These are phyloP conservation scores for Cadophora malorum DNA, from an alignment of 2,329 filamentous ascomycete species.

Conservation along the genomic window DNA sequence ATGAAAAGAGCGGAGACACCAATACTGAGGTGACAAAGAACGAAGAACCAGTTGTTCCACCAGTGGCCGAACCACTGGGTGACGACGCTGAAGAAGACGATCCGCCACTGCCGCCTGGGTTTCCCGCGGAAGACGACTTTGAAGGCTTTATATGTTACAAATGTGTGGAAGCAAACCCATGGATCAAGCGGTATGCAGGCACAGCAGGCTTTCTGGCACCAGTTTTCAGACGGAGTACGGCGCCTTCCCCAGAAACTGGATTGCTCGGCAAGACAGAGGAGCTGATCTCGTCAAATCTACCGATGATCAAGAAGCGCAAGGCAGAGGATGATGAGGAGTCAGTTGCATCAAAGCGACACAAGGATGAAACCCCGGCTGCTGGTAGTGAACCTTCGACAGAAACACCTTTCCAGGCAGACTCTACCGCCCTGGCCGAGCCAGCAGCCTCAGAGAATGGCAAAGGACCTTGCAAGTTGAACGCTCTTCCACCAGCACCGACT, in stretches of 20 bases:
- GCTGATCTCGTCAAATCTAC: constrained; percentile 27
- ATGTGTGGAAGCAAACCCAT: constrained; percentile 84
- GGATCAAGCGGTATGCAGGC: constrained; percentile 89
- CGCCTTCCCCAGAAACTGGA: constrained; percentile 44
- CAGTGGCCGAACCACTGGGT: constrained; percentile 46
- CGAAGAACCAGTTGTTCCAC: constrained; percentile 28
- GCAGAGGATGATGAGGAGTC: constrained; percentile 55
- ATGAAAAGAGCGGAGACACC: constrained; percentile 31
- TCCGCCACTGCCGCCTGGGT: constrained; percentile 78
- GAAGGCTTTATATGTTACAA: constrained; percentile 94
- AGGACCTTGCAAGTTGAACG: constrained; percentile 63
- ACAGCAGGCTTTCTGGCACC: constrained; percentile 79
- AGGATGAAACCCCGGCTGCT: constrained; percentile 39
- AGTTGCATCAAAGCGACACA: constrained; percentile 57
- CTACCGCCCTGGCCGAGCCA: constrained; percentile 34
- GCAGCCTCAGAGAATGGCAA: constrained; percentile 25
- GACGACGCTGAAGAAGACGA: constrained; percentile 60
- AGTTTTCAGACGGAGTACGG: constrained; percentile 58
- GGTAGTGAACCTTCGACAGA: constrained; percentile 7
- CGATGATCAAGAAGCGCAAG: constrained; percentile 68
- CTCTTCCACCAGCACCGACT: constrained; percentile 61
- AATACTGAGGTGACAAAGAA: constrained; percentile 40
- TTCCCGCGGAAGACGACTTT: constrained; percentile 88
- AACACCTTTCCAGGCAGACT: background rate
- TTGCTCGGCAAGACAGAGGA: constrained; percentile 37